Evolutionary conservation across 345 rosid genomes (phyloP).

Genomic region (Brassica nigra): DNA sequence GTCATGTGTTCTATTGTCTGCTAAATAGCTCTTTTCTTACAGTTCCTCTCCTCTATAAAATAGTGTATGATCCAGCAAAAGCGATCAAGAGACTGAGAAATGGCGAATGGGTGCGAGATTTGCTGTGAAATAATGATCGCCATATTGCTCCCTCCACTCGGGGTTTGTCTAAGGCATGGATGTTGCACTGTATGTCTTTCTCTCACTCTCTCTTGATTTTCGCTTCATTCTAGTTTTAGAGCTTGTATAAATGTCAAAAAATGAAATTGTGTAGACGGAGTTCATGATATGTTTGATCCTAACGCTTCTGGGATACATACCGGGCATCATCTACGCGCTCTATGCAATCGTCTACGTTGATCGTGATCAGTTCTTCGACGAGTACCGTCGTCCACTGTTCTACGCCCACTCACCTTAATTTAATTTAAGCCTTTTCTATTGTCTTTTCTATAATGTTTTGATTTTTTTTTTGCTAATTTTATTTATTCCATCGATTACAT

Average conservation of each 20-base stretch:
- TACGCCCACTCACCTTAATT: slow-evolving; percentile 31
- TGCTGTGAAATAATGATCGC: slow-evolving; percentile 83
- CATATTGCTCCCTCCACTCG: slow-evolving; percentile 75
- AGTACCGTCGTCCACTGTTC: slow-evolving; percentile 81
- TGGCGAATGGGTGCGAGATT: slow-evolving; percentile 78
- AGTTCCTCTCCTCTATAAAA: background rate
- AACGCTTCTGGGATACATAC: slow-evolving; percentile 83
- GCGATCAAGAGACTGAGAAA: slow-evolving; percentile 29
- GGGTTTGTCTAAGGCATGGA: slow-evolving; percentile 88
- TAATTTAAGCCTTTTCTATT: background rate
- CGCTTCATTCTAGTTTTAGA: background rate
- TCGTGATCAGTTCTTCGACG: slow-evolving; percentile 85
- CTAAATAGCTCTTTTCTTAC: background rate
- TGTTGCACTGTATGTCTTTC: slow-evolving; percentile 67
- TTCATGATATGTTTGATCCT: slow-evolving; percentile 73
- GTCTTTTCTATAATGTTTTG: background rate
- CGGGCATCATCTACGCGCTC: slow-evolving; percentile 88
- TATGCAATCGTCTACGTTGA: slow-evolving; percentile 83
- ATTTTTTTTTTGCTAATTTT: background rate
- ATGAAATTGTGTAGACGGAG: slow-evolving; percentile 59
- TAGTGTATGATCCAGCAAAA: background rate
- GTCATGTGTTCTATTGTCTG: background rate
- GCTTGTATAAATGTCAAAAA: background rate
- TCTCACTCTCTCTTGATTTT: background rate
- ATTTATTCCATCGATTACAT: background rate